Conservation (phyloP, 306 rosid genomes). For the Trifolium repens region DNA sequence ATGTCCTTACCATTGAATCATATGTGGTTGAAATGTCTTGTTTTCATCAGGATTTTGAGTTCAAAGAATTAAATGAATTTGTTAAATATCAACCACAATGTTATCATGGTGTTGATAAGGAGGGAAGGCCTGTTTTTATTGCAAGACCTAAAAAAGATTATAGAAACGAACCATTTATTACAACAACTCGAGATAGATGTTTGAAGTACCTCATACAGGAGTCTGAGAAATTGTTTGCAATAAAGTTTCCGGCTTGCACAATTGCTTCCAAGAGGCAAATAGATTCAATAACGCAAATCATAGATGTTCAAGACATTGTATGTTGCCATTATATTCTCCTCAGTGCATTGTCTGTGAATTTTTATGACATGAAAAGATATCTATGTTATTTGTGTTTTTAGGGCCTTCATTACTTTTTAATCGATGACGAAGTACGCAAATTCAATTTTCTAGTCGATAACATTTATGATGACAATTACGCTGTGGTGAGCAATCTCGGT, state of each 20-base stretch:
- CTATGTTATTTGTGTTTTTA: slow-evolving; percentile 43
- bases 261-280: slow-evolving; percentile 95
- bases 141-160: slow-evolving; percentile 89
- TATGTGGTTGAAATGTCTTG: slow-evolving; percentile 23
- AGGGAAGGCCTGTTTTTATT: slow-evolving; percentile 88
- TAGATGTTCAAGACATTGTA: slow-evolving; percentile 99
- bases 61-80: slow-evolving; percentile 73
- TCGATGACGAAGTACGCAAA: slow-evolving; percentile 67
- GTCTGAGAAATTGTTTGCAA: slow-evolving; percentile 81
- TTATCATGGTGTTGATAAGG: slow-evolving; percentile 96
- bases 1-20: slow-evolving; percentile 1
- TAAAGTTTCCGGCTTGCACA: slow-evolving; percentile 93
- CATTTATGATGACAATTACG: slow-evolving; percentile 88
- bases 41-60: slow-evolving; percentile 79
- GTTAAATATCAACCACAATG: slow-evolving; percentile 81
- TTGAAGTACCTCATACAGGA: slow-evolving; percentile 78
- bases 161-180: slow-evolving; percentile 81
- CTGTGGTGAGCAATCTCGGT: slow-evolving; percentile 58
- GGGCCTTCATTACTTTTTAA: slow-evolving; percentile 86
- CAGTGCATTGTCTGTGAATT: slow-evolving; percentile 9
- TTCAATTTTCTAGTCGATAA: slow-evolving; percentile 73
- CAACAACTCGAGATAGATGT: slow-evolving; percentile 81
- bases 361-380: not conserved
- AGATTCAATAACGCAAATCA: slow-evolving; percentile 84
- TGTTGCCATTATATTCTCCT: slow-evolving; percentile 45